Percentiles rank a stretch among this genome's conserved stretches.
Conservation (phyloP, 2,329 filamentous ascomycete species). For the Ophiostoma sp. region DNA sequence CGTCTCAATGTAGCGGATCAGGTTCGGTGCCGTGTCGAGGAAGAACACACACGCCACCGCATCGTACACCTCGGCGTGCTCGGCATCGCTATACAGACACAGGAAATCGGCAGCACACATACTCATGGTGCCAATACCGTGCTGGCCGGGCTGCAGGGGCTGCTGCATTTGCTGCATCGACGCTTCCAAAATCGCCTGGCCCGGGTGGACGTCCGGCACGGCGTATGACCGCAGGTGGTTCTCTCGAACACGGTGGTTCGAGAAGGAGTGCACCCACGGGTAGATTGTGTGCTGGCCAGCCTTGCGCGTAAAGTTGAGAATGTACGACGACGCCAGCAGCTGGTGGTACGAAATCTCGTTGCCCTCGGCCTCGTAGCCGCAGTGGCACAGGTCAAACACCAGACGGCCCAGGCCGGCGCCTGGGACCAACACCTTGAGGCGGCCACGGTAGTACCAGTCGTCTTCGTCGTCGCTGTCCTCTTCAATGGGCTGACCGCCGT, state of each 20-base stretch:
- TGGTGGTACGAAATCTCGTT: constrained; percentile 98
- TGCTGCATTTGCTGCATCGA: constrained; percentile 7
- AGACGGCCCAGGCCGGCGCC: constrained; percentile 86
- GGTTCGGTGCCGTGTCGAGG: constrained; percentile 92
- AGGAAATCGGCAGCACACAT: constrained; percentile 95
- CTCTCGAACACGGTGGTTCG: constrained; percentile 72
- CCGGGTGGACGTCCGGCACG: constrained; percentile 80
- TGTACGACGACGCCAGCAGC: constrained; percentile 78
- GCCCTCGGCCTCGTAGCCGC: constrained; percentile 75
- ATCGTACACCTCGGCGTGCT: constrained; percentile 66
- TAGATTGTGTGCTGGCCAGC: constrained; percentile 70
- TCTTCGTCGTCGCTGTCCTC: background rate
- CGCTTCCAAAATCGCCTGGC: constrained; percentile 47
- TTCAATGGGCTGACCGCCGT: background rate
- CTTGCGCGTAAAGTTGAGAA: constrained; percentile 66
- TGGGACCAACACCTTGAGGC: constrained; percentile 74
- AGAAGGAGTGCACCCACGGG: constrained; percentile 86
- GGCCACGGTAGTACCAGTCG: constrained; percentile 35
- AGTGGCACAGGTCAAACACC: constrained; percentile 79
- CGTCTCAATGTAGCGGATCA: constrained; percentile 85
- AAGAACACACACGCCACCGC: constrained; percentile 92
- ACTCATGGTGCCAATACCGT: constrained; percentile 67
- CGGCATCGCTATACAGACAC: constrained; percentile 71
- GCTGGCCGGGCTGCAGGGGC: constrained; percentile 20
- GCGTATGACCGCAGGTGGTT: constrained; percentile 73